These are phyloP conservation scores for Musa acuminata DNA, from an alignment of 176 grass and related monocot genomes.

Conservation along the genomic window DNA sequence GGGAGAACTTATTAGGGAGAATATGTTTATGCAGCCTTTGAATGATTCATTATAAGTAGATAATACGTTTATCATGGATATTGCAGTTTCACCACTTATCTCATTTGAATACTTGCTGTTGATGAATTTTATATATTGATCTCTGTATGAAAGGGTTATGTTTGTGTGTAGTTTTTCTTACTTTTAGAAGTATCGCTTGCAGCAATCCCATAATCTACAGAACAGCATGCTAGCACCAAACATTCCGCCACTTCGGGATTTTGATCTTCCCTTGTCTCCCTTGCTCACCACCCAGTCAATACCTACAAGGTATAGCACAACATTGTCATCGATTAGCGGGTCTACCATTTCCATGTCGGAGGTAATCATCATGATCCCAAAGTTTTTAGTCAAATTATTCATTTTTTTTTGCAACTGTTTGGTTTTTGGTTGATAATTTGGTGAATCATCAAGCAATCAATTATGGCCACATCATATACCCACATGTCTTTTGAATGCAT, in stretches of 20 bases:
- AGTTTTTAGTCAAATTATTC: not conserved
- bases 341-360: conserved; percentile 65
- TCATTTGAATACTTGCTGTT: not conserved
- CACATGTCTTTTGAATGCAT: too few relatives aligned
- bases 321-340: conserved; percentile 50
- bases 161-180: not conserved
- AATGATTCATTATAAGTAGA: too few relatives aligned
- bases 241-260: conserved; percentile 52
- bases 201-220: conserved; percentile 75
- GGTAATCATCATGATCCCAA: conserved; percentile 32
- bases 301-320: conserved; percentile 57
- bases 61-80: too few relatives aligned
- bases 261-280: conserved; percentile 55
- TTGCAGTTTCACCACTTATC: not conserved
- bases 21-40: too few relatives aligned
- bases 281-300: conserved; percentile 56
- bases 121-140: not conserved
- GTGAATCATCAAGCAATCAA: not conserved
- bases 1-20: too few relatives aligned
- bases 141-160: not conserved
- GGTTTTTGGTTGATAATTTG: not conserved
- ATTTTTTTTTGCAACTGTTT: not conserved
- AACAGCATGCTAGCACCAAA: conserved; percentile 55
- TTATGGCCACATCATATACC: too few relatives aligned
- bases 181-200: conserved; percentile 11